phyloP scores from a whole-genome alignment of 805 yeast genomes.

The Blastobotrys mokoenaii region DNA sequence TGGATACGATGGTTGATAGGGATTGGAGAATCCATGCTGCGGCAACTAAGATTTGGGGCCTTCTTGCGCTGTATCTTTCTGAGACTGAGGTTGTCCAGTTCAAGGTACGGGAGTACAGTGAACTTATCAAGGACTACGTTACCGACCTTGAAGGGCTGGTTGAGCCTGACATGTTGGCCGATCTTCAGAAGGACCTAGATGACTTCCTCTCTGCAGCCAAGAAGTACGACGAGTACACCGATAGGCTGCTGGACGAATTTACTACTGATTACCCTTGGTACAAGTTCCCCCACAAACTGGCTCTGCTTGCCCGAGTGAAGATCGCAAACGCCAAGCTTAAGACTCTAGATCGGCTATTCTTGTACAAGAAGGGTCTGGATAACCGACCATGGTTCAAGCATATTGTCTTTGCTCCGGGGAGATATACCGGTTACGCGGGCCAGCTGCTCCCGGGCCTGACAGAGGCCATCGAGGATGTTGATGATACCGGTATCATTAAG shows the following conservation, averaged over 20 bases:
- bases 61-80: conserved; percentile 38
- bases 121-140: conserved; percentile 32
- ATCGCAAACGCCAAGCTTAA: conserved; percentile 34
- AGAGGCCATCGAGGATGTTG: conserved; percentile 45
- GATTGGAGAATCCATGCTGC: conserved; percentile 52
- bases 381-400: conserved; percentile 52
- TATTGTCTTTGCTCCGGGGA: conserved; percentile 48
- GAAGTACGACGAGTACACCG: conserved; percentile 41
- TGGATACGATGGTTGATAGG: conserved; percentile 54
- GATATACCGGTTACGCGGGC: conserved; percentile 55
- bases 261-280: conserved; percentile 75
- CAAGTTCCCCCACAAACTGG: conserved; percentile 25
- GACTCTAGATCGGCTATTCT: conserved; percentile 38
- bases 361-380: conserved; percentile 41
- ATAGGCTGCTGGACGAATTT: conserved; percentile 41
- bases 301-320: conserved; percentile 18
- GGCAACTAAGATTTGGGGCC: conserved; percentile 45
- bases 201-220: conserved; percentile 27
- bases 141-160: conserved; percentile 29
- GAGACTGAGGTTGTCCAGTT: conserved; percentile 42
- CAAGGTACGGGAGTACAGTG: conserved; percentile 35
- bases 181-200: conserved; percentile 14
- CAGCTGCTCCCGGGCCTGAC: conserved; percentile 47
- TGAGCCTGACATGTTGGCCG: conserved; percentile 13
- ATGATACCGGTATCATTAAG: conserved; percentile 29